Evolutionary conservation across 768 basidiomycete species (phyloP), one percentile per base, ranked within the genome.

Genomic region (Royoungia palumana): DNA sequence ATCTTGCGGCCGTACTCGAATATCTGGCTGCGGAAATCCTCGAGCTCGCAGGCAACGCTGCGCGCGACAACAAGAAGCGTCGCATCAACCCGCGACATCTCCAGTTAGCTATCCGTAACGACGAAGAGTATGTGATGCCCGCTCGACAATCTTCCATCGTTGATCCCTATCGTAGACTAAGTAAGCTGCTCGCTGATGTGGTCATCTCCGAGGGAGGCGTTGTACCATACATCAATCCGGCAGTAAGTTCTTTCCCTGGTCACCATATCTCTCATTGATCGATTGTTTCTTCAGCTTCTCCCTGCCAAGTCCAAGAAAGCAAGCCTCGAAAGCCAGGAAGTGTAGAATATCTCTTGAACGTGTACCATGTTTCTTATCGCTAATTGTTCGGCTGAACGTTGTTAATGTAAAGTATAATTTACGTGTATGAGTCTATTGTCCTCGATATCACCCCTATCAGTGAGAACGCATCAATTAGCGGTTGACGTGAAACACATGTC

Each of bases 161-260:
- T 54, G 3, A 49, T 17, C 20, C 25, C n/a, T 30, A 16, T 25
- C 21, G n/a, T 44, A 86, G 83, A 60, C 70, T 88, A 66, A 83
- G 83, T 68, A 79, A 74, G 62, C 75, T 89, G 38, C 79, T 89
- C 37, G 86, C 84, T 21, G 75, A 84, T 57, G 94, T 95, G 55
- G 83, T 93, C 70, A 94, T 95, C 74, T 93, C 91, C 28, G 91
- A 95, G 69, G 94, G 94, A 72, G 94, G 94, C 78, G 90, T 93
- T 49, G 85, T 92, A 17, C 89, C 89, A 50, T 80, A 80, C 65
- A 95, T 95, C 65, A 77, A 81, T 60, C 73, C 80, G 41, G 83
- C 81, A 50, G 75, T 78, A 52, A 38, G 63, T 49, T 19, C 2
- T 19, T 2, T 25, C 16, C 4, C 21, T 30, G 2, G 28, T 25